Conservation (phyloP, 176 grass and related monocot species). For the Puya raimondii region DNA sequence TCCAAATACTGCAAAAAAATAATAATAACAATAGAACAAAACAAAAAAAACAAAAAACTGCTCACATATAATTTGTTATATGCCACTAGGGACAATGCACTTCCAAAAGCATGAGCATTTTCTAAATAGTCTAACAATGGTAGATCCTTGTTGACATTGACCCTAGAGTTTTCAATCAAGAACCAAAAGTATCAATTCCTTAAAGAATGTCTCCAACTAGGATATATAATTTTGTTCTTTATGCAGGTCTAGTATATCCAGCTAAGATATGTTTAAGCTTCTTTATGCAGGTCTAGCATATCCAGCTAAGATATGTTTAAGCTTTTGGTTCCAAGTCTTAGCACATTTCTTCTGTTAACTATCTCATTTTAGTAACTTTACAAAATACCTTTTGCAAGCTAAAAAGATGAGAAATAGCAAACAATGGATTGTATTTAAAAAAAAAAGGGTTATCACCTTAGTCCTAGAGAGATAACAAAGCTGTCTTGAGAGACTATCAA, state of each 20-base stretch:
- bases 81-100: background rate
- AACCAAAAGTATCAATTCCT: too few relatives aligned
- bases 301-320: too few relatives aligned
- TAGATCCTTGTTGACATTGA: background rate
- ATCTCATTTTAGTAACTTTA: too few relatives aligned
- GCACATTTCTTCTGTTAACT: too few relatives aligned
- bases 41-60: background rate
- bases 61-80: background rate
- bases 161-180: too few relatives aligned
- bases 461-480: conserved; percentile 64
- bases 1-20: conserved; percentile 57
- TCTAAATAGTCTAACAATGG: background rate
- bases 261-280: too few relatives aligned
- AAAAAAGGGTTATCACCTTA: conserved; percentile 33
- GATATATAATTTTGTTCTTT: too few relatives aligned
- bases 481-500: conserved; percentile 66
- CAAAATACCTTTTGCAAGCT: background rate
- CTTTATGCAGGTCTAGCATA: too few relatives aligned
- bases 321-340: too few relatives aligned
- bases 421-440: background rate
- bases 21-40: background rate
- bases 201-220: too few relatives aligned
- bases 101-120: background rate
- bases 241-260: too few relatives aligned
- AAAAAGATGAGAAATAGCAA: background rate